phyloP scores from a whole-genome alignment of 331 rosid genomes.

The Cydonia oblonga region DNA sequence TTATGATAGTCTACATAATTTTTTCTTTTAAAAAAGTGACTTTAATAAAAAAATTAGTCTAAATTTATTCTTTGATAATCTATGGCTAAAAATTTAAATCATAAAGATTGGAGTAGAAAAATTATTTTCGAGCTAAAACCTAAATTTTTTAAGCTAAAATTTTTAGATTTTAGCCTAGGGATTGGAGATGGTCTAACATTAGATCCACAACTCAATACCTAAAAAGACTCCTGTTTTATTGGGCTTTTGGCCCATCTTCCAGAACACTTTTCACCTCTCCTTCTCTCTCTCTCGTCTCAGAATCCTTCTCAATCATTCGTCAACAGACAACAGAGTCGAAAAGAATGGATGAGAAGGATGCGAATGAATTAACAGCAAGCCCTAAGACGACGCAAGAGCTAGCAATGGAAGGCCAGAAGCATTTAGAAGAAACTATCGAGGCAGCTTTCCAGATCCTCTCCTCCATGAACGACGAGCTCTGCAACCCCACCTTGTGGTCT shows the following conservation, averaged over 20 bases:
- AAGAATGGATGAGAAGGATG: constrained; percentile 45
- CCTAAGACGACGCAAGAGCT: constrained; percentile 60
- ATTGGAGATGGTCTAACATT: too few species aligned
- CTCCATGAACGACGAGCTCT: constrained; percentile 94
- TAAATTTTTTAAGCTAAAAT: too few species aligned
- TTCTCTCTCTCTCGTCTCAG: background rate
- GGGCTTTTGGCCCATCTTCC: background rate
- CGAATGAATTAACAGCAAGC: constrained; percentile 9
- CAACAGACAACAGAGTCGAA: background rate
- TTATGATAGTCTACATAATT: too few species aligned
- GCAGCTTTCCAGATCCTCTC: constrained; percentile 80
- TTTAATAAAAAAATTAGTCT: too few species aligned
- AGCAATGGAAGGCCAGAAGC: constrained; percentile 73
- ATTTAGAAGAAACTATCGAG: constrained; percentile 74
- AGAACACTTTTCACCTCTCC: background rate
- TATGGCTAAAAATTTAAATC: too few species aligned
- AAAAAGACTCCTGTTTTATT: background rate
- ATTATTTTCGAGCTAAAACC: too few species aligned
- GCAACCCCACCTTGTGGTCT: constrained; percentile 78
- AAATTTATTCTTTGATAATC: too few species aligned
- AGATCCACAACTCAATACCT: background rate
- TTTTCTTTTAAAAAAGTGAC: too few species aligned
- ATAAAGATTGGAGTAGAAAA: too few species aligned
- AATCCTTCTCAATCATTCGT: background rate
- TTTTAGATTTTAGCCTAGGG: too few species aligned